A percentile compares a stretch with the other conserved stretches of the same genome.
Evolutionary conservation across 352 stramenopile species (phyloP).

Genomic region (Globisporangium parvum): DNA sequence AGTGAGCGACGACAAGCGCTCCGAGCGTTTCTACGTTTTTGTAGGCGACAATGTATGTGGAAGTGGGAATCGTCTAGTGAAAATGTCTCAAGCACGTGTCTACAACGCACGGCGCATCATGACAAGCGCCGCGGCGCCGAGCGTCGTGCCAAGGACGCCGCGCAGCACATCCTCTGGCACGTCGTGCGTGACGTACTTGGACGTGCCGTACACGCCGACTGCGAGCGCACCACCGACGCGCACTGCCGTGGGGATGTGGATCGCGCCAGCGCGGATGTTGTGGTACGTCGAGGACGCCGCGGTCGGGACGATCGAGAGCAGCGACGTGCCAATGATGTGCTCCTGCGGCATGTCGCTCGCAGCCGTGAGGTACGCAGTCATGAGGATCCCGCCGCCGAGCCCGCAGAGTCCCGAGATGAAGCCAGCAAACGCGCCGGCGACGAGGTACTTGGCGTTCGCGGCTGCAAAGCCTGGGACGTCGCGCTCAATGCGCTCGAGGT

Average conservation of each 20-base stretch:
- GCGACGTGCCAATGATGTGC: constrained; percentile 78
- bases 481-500: constrained; percentile 32
- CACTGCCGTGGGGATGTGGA: constrained; percentile 66
- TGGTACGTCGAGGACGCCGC: constrained; percentile 75
- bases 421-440: constrained; percentile 59
- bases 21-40: background rate
- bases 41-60: constrained; percentile 9
- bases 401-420: constrained; percentile 84
- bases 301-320: constrained; percentile 77
- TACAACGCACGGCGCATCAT: constrained; percentile 78
- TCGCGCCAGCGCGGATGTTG: constrained; percentile 72
- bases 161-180: constrained; percentile 71
- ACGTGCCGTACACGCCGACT: constrained; percentile 64
- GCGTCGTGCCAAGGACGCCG: constrained; percentile 62
- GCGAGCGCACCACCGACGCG: constrained; percentile 64
- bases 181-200: constrained; percentile 79
- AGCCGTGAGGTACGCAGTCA: constrained; percentile 81
- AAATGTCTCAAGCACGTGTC: background rate
- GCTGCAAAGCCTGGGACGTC: constrained; percentile 40
- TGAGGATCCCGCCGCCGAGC: constrained; percentile 78
- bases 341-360: constrained; percentile 83
- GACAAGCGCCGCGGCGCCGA: constrained; percentile 60
- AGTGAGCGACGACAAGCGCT: constrained; percentile 20
- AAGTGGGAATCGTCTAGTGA: constrained; percentile 5
- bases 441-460: constrained; percentile 74